Evolutionary conservation across 1,284 basidiomycete species (phyloP).

Genomic region (Cutaneotrichosporon sp.): DNA sequence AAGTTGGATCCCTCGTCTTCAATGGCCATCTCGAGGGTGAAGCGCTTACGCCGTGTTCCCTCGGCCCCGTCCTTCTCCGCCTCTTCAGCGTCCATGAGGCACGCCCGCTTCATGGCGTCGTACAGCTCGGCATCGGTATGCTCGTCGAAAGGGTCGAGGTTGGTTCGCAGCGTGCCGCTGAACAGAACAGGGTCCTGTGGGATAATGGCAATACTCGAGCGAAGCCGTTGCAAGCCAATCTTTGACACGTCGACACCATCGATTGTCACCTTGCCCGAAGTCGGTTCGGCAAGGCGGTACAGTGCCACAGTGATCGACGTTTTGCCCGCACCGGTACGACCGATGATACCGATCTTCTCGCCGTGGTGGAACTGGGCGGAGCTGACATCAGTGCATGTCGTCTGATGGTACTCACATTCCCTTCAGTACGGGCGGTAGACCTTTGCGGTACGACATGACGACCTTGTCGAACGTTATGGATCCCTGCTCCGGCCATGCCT

Average conservation of each 20-base stretch:
- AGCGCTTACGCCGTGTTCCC: conserved; percentile 29
- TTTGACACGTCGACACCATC: conserved; percentile 49
- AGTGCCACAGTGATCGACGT: conserved; percentile 53
- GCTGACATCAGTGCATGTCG: neutral
- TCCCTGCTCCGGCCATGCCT: conserved; percentile 43
- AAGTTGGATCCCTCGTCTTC: conserved; percentile 32
- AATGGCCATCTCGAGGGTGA: conserved; percentile 55
- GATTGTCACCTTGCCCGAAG: conserved; percentile 47
- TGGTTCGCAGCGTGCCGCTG: conserved; percentile 55
- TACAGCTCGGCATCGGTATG: conserved; percentile 70
- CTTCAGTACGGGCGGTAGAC: conserved; percentile 51
- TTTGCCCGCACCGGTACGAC: conserved; percentile 56
- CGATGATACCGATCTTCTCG: conserved; percentile 54
- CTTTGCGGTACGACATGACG: conserved; percentile 49
- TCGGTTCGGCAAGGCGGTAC: conserved; percentile 50
- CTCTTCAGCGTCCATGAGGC: conserved; percentile 54
- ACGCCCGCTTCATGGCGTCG: conserved; percentile 73
- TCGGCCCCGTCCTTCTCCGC: conserved; percentile 49
- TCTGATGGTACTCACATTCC: conserved; percentile 40
- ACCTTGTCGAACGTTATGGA: conserved; percentile 40
- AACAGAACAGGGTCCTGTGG: conserved; percentile 75
- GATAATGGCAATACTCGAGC: conserved; percentile 59
- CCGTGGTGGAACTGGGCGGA: conserved; percentile 37
- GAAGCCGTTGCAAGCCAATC: conserved; percentile 52
- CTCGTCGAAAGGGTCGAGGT: conserved; percentile 67